Evolutionary conservation across 75 land plant species (phyloP), one percentile per base, ranked within the genome.

Genomic region (Picea glauca): DNA sequence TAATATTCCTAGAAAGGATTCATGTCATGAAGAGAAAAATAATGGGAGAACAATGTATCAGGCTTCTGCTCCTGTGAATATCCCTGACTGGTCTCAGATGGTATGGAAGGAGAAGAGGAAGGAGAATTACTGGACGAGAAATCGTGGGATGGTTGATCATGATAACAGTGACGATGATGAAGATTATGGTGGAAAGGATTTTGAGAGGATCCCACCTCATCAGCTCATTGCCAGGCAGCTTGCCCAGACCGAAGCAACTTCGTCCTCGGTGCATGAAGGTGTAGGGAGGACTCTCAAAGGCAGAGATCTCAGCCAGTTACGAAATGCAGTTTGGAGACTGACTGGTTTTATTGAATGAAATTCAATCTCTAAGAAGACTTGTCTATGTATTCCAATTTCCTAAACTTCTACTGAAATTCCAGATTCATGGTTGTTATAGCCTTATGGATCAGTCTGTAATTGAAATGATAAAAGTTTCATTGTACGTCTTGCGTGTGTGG

Each of bases 271-370:
- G 9, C 82, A 82, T 58, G 96, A 94, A 82, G 96, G 96, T 0
- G 90, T 74, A 26, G 96, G 96, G 30, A 87, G 96, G 63, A 94
- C 96, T 0, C 80, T 94, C 58, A 94, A 94, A 64, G 96, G 96
- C 7, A 81, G 96, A 63, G 96, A 94, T 85, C 83, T 94, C 59
- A 91, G 91, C 26, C 85, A 85, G 70, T 94, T 94, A 18, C 83
- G 96, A 13, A 90, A 92, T 76, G 93, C 96, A 1, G 90, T 94
- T 11, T 85, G 81, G 40, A 82, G 79, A 26, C 80, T 78, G 58
- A 94, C 96, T 17, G 96, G 96, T 17, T 94, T 92, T 77, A 35
- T 92, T 14, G 96, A 90, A 78, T 87, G 50, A 65, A 50, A 50
- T 50, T 11, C 56, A 9, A 9, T 50, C 0, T 50, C 56, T 0